Conservation (phyloP, 2,329 filamentous ascomycete genomes). For the Paraphoma chrysanthemicola region DNA sequence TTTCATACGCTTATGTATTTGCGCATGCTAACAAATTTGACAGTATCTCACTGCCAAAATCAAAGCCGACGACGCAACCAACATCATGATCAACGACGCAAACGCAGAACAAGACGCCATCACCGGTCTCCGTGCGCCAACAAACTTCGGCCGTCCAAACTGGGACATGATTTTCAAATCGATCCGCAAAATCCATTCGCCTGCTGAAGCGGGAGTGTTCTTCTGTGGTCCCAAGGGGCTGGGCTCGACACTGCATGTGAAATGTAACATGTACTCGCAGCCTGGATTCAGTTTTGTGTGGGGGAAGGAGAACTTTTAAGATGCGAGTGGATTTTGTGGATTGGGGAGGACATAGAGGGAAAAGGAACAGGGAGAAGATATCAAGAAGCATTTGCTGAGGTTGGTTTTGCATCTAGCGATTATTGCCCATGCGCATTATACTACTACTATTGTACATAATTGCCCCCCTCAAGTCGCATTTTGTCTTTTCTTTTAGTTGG, state of each 20-base stretch:
- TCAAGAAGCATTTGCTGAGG: background rate
- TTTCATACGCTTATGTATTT: background rate
- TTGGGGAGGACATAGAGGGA: background rate
- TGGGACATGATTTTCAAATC: slow-evolving; percentile 91
- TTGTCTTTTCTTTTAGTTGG: no score
- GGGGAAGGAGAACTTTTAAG: slow-evolving; percentile 73
- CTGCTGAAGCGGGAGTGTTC: slow-evolving; percentile 58
- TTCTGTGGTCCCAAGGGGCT: slow-evolving; percentile 85
- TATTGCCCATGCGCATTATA: background rate
- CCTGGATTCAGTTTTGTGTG: slow-evolving; percentile 74
- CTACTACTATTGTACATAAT: slow-evolving; percentile 24
- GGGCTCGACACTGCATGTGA: slow-evolving; percentile 78
- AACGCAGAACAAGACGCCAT: slow-evolving; percentile 85
- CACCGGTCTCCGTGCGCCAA: slow-evolving; percentile 80
- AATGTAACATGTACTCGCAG: slow-evolving; percentile 88
- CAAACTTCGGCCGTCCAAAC: slow-evolving; percentile 85
- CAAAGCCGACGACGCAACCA: slow-evolving; percentile 83
- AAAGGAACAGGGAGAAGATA: background rate
- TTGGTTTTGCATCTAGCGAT: background rate
- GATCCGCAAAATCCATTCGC: slow-evolving; percentile 72
- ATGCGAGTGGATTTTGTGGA: background rate
- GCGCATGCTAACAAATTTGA: slow-evolving; percentile 14
- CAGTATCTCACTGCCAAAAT: slow-evolving; percentile 85
- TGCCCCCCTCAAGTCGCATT: slow-evolving; percentile 6
- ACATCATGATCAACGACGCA: slow-evolving; percentile 92